Conservation (phyloP, 75 land plant species). For the Larix kaempferi region DNA sequence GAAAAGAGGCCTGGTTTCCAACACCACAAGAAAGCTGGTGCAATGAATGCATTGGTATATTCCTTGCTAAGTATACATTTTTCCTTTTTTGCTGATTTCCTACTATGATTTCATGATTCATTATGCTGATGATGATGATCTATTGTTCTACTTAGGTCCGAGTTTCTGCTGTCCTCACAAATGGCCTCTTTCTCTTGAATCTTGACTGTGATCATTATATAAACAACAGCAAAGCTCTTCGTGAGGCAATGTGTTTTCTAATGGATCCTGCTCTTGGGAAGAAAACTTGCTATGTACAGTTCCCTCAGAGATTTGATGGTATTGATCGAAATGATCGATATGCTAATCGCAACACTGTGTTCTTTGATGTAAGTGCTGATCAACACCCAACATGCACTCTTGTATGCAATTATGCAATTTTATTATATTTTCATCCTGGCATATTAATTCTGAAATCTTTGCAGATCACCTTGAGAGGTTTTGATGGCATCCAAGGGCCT, state of each 20-base stretch:
- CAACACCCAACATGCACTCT: neutral
- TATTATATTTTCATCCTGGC: neutral
- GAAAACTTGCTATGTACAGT: conserved; percentile 81
- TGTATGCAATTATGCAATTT: neutral
- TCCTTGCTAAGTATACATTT: neutral
- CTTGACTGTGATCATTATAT: conserved; percentile 91
- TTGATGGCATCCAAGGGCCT: conserved; percentile 87
- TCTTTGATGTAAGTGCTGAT: conserved; percentile 65
- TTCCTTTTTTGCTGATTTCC: neutral
- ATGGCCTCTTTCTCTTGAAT: conserved; percentile 73
- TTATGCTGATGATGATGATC: neutral
- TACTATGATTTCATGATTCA: neutral
- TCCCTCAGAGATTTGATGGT: conserved; percentile 86
- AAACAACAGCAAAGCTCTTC: conserved; percentile 82
- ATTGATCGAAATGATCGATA: conserved; percentile 85
- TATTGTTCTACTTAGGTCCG: conserved; percentile 45
- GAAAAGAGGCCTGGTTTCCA: conserved; percentile 92
- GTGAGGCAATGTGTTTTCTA: conserved; percentile 90
- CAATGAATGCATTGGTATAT: conserved; percentile 88
- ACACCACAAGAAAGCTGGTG: conserved; percentile 92
- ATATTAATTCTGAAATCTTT: conserved; percentile 3
- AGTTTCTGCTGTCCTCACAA: conserved; percentile 81
- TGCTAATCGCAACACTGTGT: conserved; percentile 85
- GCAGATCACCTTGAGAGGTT: conserved; percentile 88
- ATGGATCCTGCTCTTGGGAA: conserved; percentile 77